Evolutionary conservation across 257 asterid species (phyloP).

Genomic region (Nicotiana sylvestris): DNA sequence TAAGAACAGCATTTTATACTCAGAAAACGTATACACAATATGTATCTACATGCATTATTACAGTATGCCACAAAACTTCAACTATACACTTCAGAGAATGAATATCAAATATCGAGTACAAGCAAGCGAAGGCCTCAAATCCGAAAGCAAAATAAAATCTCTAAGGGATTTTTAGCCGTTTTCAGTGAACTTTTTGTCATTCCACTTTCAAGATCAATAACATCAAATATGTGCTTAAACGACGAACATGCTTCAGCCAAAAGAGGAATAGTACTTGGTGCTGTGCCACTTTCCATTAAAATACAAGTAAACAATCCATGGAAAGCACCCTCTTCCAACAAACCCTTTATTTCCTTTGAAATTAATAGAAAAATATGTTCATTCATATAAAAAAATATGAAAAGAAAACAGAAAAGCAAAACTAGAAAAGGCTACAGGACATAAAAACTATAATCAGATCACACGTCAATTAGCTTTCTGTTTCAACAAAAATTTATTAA

Average conservation of each 20-base stretch:
- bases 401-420: not conserved
- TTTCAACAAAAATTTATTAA: not conserved
- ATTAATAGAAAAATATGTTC: not conserved
- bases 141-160: not conserved
- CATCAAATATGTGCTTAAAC: not conserved
- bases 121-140: not conserved
- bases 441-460: constrained; percentile 9
- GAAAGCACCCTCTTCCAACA: not conserved
- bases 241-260: too few species aligned
- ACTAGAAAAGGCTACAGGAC: not conserved
- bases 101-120: not conserved
- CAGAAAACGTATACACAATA: not conserved
- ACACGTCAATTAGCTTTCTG: not conserved
- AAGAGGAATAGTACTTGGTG: not conserved
- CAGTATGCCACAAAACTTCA: not conserved
- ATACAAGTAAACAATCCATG: not conserved
- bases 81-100: not conserved
- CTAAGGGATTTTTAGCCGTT: not conserved
- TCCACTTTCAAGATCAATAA: not conserved
- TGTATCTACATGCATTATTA: not conserved
- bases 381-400: too few species aligned
- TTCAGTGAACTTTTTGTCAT: not conserved
- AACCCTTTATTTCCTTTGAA: not conserved
- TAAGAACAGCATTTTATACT: not conserved
- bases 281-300: not conserved